Evolutionary conservation across 495 filamentous ascomycete species (phyloP).

Genomic region (Melanomma pulvis-pyrius): DNA sequence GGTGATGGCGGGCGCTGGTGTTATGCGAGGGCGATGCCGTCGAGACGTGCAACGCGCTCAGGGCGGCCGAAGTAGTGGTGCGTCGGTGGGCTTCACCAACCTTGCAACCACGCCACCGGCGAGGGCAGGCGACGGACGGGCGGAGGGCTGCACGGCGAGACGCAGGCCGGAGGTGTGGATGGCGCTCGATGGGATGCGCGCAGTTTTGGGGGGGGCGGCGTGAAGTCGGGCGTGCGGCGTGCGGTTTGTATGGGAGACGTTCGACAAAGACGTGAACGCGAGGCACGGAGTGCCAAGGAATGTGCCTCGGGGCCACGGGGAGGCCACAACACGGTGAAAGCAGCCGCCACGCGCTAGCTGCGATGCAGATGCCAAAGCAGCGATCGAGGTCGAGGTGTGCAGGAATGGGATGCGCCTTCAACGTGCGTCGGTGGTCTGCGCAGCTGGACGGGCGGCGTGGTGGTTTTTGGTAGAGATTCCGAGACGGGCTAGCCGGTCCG

Average conservation of each 20-base stretch:
- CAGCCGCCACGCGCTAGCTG: not conserved
- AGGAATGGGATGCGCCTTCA: not conserved
- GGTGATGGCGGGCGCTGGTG: slow-evolving; percentile 6
- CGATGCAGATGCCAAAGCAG: not conserved
- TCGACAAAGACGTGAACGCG: not conserved
- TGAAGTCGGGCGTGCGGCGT: not conserved
- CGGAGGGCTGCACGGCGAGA: not conserved
- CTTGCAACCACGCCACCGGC: not conserved
- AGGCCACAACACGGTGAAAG: not conserved
- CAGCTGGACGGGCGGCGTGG: not conserved
- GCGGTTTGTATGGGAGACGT: slow-evolving; percentile 4
- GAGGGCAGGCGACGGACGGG: not conserved
- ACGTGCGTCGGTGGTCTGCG: too few relatives aligned
- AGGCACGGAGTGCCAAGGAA: not conserved
- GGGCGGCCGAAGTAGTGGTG: slow-evolving; percentile 2
- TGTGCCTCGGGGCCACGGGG: not conserved
- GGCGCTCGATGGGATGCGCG: slow-evolving; percentile 2
- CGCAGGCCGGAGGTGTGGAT: not conserved
- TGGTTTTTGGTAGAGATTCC: not conserved
- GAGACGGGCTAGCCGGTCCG: not conserved
- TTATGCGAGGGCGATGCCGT: slow-evolving; percentile 28
- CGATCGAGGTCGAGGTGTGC: not conserved
- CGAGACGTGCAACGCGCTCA: slow-evolving; percentile 36
- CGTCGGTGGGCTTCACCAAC: not conserved
- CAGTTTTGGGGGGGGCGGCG: not conserved